Evolutionary conservation across 306 rosid genomes (phyloP), one percentile per base, ranked within the genome.

Genomic region (Parietaria judaica): DNA sequence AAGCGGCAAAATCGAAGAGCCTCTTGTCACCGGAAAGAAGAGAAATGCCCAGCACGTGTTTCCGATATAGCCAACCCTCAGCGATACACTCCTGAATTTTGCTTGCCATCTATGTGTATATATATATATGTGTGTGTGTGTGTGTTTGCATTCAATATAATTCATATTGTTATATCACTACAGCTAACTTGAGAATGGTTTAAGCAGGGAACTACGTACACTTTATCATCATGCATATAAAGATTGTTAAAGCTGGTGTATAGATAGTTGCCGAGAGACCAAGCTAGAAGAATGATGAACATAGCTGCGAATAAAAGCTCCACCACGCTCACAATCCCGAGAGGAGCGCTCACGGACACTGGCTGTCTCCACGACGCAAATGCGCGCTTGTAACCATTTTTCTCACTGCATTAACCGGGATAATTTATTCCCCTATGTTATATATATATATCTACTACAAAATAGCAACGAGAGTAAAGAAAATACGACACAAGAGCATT

Each of bases 31-130:
- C 0, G 95, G 95, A 59, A 86, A 86, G 75, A 88, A 88, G n/a
- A 88, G 75, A 69, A 88, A 85, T 41, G 96, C 89, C 87, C 81
- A 80, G 54, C 94, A 83, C 70, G 63, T 79, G 66, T 83, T 79
- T 67, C 96, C 94, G 38, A 79, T 72, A 63, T 82, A 85, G 0
- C 90, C 94, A 36, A 83, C 51, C 74, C 89, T 74, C 75, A 79
- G 12, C 1, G 96, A 77, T 11, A 88, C 90, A 54, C 86, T 85
- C 23, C 83, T 56, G 31, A 88, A 77, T 76, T 79, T 88, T 11
- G 81, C 77, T 81, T 84, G 48, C 96, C 89, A 80, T 66, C 94
- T 84, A 70, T 50, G 53, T 49, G 31, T 41, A 41, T 41, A 41
- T 41, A 41, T 41, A 41, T 1, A 41, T 41, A 41, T 41, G 7